Percentiles rank a stretch among this genome's conserved stretches.
These are phyloP conservation scores for Rhynchosporium graminicola DNA, from an alignment of 2,329 filamentous ascomycete species.

Conservation along the genomic window DNA sequence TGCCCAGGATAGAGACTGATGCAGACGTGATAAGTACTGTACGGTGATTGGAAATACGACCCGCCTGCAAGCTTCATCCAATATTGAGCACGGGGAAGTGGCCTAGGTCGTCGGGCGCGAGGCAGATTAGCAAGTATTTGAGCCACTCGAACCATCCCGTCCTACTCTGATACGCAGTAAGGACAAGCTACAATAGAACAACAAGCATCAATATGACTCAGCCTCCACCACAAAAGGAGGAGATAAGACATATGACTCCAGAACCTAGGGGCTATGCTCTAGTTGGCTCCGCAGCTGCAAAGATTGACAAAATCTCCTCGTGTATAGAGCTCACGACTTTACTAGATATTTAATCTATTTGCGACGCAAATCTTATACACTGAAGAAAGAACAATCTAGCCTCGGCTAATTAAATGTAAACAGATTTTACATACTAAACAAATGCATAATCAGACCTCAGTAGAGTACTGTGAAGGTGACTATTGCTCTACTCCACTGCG, in stretches of 20 bases:
- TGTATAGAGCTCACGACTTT: too few species aligned
- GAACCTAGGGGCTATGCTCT: too few species aligned
- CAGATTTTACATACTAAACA: too few species aligned
- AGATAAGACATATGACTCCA: constrained; percentile 5
- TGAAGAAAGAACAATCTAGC: too few species aligned
- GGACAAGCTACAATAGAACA: not conserved
- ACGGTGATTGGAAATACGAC: constrained; percentile 13
- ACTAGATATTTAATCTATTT: too few species aligned
- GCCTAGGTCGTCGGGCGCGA: constrained; percentile 8
- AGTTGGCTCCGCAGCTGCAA: too few species aligned
- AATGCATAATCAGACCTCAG: too few species aligned
- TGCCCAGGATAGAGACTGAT: constrained; percentile 10
- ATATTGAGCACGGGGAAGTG: constrained; percentile 6
- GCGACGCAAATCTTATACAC: too few species aligned
- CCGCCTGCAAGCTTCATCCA: constrained; percentile 17
- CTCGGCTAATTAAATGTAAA: too few species aligned
- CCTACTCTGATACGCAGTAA: not conserved
- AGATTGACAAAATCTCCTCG: too few species aligned
- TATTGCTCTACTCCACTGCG: too few species aligned
- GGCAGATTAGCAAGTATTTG: constrained; percentile 9
- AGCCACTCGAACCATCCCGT: not conserved
- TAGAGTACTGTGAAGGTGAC: too few species aligned
- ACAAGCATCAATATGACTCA: not conserved
- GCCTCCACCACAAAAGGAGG: constrained; percentile 4
- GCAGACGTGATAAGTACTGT: not conserved